A percentile compares a stretch with the other conserved stretches of the same genome.
phyloP scores from a whole-genome alignment of 805 yeast genomes.

The Debaryomyces prosopidis region DNA sequence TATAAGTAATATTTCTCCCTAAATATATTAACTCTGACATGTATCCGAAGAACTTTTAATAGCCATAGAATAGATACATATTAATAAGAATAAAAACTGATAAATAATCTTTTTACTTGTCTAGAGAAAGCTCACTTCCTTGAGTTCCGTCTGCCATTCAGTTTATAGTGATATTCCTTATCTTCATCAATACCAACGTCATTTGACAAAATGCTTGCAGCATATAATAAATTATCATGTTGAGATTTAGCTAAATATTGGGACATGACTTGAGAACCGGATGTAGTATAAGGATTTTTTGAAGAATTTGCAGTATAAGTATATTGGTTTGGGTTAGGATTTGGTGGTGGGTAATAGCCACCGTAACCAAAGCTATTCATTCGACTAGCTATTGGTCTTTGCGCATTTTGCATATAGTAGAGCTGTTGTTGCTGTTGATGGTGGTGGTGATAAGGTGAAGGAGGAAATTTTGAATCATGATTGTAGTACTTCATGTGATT shows the following conservation, averaged over 20 bases:
- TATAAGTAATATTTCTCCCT: background rate
- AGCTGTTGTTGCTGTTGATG: slow-evolving; percentile 11
- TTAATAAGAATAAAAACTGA: too few relatives aligned
- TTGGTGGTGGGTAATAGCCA: slow-evolving; percentile 4
- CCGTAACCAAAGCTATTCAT: slow-evolving; percentile 1
- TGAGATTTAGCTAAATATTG: slow-evolving; percentile 75
- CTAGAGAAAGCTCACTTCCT: background rate
- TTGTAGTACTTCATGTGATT: slow-evolving; percentile 4
- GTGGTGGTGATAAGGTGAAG: slow-evolving; percentile 13
- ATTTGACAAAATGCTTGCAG: slow-evolving; percentile 23
- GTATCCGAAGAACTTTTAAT: too few relatives aligned
- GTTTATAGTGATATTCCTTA: slow-evolving; percentile 3
- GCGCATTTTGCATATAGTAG: slow-evolving; percentile 8
- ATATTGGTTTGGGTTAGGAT: slow-evolving; percentile 3
- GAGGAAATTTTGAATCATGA: slow-evolving; percentile 4
- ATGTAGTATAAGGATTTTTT: slow-evolving; percentile 17
- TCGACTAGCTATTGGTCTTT: background rate
- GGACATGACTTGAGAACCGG: slow-evolving; percentile 77
- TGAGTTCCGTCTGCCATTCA: slow-evolving; percentile 1
- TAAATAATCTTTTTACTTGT: too few relatives aligned
- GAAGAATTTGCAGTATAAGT: slow-evolving; percentile 4
- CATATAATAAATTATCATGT: slow-evolving; percentile 57
- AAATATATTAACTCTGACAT: background rate
- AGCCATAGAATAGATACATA: too few relatives aligned
- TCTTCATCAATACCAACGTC: slow-evolving; percentile 19